Evolutionary conservation across 306 rosid species (phyloP).

Genomic region (Cicer yamashitae): DNA sequence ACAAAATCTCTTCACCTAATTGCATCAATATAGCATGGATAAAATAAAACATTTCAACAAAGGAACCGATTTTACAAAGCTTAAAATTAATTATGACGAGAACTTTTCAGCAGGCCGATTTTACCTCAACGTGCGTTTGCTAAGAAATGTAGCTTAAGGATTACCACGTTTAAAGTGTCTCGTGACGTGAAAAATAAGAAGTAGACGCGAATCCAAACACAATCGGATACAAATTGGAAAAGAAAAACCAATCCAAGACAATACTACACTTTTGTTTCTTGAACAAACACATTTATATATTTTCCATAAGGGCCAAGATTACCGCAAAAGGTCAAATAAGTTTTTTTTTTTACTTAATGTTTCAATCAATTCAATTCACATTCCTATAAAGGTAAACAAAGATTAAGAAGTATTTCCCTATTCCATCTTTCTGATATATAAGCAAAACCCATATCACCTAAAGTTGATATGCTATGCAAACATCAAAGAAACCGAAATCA

Average conservation of each 20-base stretch:
- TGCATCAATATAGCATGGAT: not conserved
- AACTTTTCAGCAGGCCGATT: not conserved
- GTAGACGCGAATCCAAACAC: no score
- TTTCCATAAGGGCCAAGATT: slow-evolving; percentile 53
- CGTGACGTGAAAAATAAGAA: no score
- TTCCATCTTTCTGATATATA: slow-evolving; percentile 46
- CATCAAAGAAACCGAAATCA: slow-evolving; percentile 49
- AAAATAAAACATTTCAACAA: not conserved
- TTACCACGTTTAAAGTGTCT: no score
- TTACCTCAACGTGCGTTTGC: no score
- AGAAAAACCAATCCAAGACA: no score
- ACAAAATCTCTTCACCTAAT: not conserved
- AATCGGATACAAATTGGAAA: no score
- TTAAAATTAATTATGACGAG: slow-evolving; percentile 23
- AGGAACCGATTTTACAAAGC: slow-evolving; percentile 7
- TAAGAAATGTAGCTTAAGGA: no score
- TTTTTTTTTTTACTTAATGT: slow-evolving; percentile 43
- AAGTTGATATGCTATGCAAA: slow-evolving; percentile 41
- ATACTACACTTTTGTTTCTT: slow-evolving; percentile 37
- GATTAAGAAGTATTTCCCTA: slow-evolving; percentile 41
- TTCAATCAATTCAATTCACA: slow-evolving; percentile 49
- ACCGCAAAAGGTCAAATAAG: slow-evolving; percentile 45
- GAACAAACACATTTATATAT: slow-evolving; percentile 64
- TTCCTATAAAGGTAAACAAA: slow-evolving; percentile 47
- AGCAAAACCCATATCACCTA: slow-evolving; percentile 50